These are phyloP conservation scores for Picea abies DNA, from an alignment of 83 land plant species.

Conservation along the genomic window DNA sequence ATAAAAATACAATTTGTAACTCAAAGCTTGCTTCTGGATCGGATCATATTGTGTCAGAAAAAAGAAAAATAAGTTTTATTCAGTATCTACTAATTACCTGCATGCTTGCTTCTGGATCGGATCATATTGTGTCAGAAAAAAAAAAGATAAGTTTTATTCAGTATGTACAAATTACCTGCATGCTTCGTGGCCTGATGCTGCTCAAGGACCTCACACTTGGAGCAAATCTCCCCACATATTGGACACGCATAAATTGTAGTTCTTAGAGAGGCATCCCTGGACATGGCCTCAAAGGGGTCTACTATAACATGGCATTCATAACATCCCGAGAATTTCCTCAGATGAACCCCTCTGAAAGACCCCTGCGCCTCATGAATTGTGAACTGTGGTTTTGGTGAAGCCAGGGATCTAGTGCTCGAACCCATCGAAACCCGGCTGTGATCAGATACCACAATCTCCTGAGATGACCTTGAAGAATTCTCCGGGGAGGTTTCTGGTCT, in stretches of 20 bases:
- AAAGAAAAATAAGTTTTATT: too few species aligned
- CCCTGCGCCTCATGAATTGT: conserved; percentile 27
- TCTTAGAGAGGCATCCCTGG: too few species aligned
- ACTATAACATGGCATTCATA: conserved; percentile 83
- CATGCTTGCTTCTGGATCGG: conserved; percentile 16
- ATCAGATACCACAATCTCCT: conserved; percentile 14
- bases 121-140: too few species aligned
- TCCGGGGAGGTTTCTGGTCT: conserved; percentile 36
- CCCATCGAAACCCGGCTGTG: conserved; percentile 20
- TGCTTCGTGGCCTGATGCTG: conserved; percentile 66
- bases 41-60: too few species aligned
- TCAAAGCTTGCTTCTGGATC: too few species aligned
- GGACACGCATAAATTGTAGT: too few species aligned
- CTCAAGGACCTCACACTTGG: conserved; percentile 61
- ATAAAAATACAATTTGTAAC: too few species aligned
- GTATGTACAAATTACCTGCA: conserved; percentile 45
- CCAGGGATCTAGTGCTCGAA: not conserved
- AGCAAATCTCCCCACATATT: conserved; percentile 56
- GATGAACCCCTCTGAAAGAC: conserved; percentile 51
- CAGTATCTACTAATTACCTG: conserved; percentile 39
- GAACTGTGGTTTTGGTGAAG: conserved; percentile 19
- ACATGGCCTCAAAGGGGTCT: too few species aligned
- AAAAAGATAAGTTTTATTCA: too few species aligned
- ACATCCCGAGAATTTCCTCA: conserved; percentile 68
- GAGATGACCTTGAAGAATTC: conserved; percentile 27